Conservation (phyloP, 371 early-diverging fungal species). For the Mortierella sp. region DNA sequence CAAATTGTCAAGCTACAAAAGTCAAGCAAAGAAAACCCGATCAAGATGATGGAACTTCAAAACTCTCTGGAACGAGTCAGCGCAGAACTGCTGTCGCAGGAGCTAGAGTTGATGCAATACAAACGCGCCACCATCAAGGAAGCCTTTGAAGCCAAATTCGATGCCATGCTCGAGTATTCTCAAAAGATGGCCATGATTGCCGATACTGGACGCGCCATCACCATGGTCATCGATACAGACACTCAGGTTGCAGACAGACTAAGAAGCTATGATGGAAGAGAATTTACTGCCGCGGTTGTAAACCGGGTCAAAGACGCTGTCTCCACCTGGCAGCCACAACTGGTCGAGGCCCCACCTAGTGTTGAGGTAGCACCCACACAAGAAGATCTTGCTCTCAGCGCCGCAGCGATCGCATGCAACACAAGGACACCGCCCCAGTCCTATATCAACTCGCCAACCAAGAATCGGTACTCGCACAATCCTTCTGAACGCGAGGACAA, state of each 20-base stretch:
- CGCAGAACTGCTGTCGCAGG: constrained; percentile 36
- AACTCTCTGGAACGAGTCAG: constrained; percentile 35
- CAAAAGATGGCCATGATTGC: constrained; percentile 52
- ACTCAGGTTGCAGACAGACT: constrained; percentile 34
- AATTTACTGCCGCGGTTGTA: constrained; percentile 35
- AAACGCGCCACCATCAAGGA: constrained; percentile 38
- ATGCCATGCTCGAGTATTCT: constrained; percentile 43
- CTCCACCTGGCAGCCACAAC: constrained; percentile 34
- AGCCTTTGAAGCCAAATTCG: constrained; percentile 43
- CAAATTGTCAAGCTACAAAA: constrained; percentile 45
- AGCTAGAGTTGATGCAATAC: constrained; percentile 40
- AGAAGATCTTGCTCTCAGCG: constrained; percentile 41
- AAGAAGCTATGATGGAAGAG: constrained; percentile 39
- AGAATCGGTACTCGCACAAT: background rate
- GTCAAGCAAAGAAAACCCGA: constrained; percentile 51
- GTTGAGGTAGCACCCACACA: constrained; percentile 14
- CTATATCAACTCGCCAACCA: background rate
- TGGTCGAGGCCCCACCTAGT: constrained; percentile 16
- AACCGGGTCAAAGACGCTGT: constrained; percentile 35
- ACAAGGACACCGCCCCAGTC: constrained; percentile 24
- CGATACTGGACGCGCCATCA: constrained; percentile 41
- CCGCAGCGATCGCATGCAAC: constrained; percentile 43
- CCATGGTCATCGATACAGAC: constrained; percentile 36
- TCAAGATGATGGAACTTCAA: constrained; percentile 53
- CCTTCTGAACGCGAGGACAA: background rate